Evolutionary conservation across 1,284 basidiomycete genomes (phyloP).

Genomic region (Boletus semigastroideus): DNA sequence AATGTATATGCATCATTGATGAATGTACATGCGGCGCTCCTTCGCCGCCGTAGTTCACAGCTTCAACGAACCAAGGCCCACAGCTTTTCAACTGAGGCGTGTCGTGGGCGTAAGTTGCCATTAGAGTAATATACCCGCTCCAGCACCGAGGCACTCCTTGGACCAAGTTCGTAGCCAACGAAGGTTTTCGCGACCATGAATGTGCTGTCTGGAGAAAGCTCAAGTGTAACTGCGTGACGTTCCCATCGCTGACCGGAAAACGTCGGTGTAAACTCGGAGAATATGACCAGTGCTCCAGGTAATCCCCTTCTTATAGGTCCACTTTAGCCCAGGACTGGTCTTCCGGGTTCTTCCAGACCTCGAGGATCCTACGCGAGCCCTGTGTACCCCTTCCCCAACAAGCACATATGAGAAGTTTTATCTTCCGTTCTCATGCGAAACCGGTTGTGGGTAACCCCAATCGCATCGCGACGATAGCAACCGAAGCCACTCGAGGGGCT

Average conservation of each 20-base stretch:
- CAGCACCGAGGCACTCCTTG: too few relatives aligned
- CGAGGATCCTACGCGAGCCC: conserved; percentile 3
- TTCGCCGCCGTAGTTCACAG: background rate
- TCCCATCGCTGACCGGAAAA: too few relatives aligned
- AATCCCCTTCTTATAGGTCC: too few relatives aligned
- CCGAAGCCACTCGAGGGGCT: background rate
- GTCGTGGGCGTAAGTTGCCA: background rate
- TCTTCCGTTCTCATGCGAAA: background rate
- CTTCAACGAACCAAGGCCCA: background rate
- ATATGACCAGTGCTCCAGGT: too few relatives aligned
- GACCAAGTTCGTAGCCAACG: too few relatives aligned
- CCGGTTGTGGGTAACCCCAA: background rate
- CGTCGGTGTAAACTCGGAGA: background rate
- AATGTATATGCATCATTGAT: background rate
- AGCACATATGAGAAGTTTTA: background rate
- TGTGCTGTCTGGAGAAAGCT: too few relatives aligned
- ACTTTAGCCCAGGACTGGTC: too few relatives aligned
- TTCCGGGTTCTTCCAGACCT: too few relatives aligned
- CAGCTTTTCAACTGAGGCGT: too few relatives aligned
- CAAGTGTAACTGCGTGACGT: too few relatives aligned
- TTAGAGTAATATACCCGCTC: too few relatives aligned
- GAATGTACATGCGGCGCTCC: background rate
- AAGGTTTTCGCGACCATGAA: too few relatives aligned
- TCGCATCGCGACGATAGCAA: conserved; percentile 12
- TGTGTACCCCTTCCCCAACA: background rate